Percentiles rank a stretch among this genome's conserved stretches.
phyloP scores from a whole-genome alignment of 1,139 yeast genomes.

The Yamadazyma oceani region DNA sequence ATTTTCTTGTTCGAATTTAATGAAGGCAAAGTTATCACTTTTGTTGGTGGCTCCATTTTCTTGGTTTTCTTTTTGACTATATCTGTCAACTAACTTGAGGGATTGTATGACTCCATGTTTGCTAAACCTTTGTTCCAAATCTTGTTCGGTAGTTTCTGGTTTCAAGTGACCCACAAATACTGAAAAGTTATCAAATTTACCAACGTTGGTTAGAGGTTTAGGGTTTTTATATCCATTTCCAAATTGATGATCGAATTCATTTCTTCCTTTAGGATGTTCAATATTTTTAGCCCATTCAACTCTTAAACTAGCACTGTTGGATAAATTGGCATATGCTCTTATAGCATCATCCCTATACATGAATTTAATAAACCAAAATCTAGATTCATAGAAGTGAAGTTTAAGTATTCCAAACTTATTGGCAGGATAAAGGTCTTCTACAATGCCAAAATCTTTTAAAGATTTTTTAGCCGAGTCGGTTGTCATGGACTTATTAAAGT shows the following conservation, averaged over 20 bases:
- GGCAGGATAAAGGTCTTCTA: conserved; percentile 65
- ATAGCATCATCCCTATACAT: conserved; percentile 90
- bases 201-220: conserved; percentile 9
- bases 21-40: conserved; percentile 63
- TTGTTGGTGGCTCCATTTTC: not conserved
- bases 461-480: conserved; percentile 35
- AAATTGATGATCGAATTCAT: too few relatives aligned
- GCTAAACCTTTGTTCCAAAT: conserved; percentile 55
- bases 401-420: conserved; percentile 35
- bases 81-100: conserved; percentile 49
- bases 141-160: conserved; percentile 52
- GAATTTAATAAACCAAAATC: conserved; percentile 78
- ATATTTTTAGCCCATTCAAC: conserved; percentile 89
- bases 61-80: conserved; percentile 28
- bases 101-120: conserved; percentile 65
- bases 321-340: conserved; percentile 73
- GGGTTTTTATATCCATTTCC: conserved; percentile 26
- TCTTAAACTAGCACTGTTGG: conserved; percentile 50
- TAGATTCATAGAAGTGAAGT: conserved; percentile 13
- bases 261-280: too few relatives aligned
- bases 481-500: conserved; percentile 25
- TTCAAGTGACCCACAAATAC: conserved; percentile 77
- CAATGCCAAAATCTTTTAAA: conserved; percentile 63
- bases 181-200: conserved; percentile 62
- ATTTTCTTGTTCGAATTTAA: conserved; percentile 60